Conservation (phyloP, 495 filamentous ascomycete genomes). For the Penicillium maclennaniae region DNA sequence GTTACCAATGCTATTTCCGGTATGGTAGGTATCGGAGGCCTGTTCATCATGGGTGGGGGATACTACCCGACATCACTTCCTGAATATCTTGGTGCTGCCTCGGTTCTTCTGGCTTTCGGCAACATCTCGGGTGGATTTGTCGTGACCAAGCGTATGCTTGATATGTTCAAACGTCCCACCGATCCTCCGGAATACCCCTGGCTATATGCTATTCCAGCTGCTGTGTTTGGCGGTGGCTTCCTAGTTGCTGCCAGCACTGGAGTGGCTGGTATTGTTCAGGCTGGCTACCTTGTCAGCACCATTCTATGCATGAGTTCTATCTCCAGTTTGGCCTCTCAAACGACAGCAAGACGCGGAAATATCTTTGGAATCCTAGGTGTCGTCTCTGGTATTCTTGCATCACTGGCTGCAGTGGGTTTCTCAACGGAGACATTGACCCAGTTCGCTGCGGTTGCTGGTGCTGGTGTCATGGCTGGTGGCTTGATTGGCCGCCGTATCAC, state of each 20-base stretch:
- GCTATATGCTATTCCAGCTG: conserved; percentile 71
- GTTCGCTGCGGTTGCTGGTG: conserved; percentile 64
- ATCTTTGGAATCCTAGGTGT: conserved; percentile 78
- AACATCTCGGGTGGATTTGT: conserved; percentile 81
- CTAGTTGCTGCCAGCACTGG: conserved; percentile 70
- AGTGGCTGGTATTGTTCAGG: conserved; percentile 74
- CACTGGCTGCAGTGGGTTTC: conserved; percentile 73
- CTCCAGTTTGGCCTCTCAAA: conserved; percentile 68
- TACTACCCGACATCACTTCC: conserved; percentile 71
- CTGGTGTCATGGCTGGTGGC: conserved; percentile 59
- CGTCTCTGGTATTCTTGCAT: conserved; percentile 70
- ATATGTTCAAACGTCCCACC: conserved; percentile 81
- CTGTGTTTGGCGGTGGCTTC: conserved; percentile 73
- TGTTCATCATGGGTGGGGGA: conserved; percentile 78
- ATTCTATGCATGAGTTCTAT: conserved; percentile 72
- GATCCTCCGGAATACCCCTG: conserved; percentile 81
- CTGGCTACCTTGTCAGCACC: conserved; percentile 75
- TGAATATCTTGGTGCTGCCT: conserved; percentile 68
- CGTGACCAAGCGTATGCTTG: conserved; percentile 84
- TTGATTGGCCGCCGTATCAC: conserved; percentile 79
- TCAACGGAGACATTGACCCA: conserved; percentile 67
- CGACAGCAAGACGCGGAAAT: conserved; percentile 75
- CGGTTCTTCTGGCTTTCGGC: conserved; percentile 75
- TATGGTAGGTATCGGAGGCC: conserved; percentile 78
- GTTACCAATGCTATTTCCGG: conserved; percentile 83